These are phyloP conservation scores for Calonectria montana DNA, from an alignment of 2,329 filamentous ascomycete genomes.

Conservation along the genomic window DNA sequence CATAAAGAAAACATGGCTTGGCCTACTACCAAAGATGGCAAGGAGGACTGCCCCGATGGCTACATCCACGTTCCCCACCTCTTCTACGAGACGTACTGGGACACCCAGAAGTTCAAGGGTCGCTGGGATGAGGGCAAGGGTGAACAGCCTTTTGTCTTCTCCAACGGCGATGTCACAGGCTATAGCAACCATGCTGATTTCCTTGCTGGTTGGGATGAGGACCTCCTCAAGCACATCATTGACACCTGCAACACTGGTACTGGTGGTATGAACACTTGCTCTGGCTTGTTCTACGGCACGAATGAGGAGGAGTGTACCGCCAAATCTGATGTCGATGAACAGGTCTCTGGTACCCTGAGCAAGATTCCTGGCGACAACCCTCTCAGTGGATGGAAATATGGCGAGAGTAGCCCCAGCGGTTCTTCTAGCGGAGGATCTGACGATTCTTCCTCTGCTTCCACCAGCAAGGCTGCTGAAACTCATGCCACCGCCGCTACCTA, in stretches of 20 bases:
- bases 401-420: slow-evolving; percentile 40
- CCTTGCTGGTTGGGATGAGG: slow-evolving; percentile 77
- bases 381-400: slow-evolving; percentile 63
- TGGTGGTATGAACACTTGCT: slow-evolving; percentile 71
- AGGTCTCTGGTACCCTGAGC: slow-evolving; percentile 55
- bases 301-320: slow-evolving; percentile 66
- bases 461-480: slow-evolving; percentile 8
- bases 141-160: slow-evolving; percentile 73
- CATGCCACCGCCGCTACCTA: not conserved
- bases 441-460: slow-evolving; percentile 3
- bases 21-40: slow-evolving; percentile 62
- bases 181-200: slow-evolving; percentile 80
- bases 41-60: slow-evolving; percentile 65
- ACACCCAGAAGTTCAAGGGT: slow-evolving; percentile 63
- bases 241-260: slow-evolving; percentile 72
- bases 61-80: slow-evolving; percentile 67
- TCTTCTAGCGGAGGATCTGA: not conserved
- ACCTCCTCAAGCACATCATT: slow-evolving; percentile 73
- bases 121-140: slow-evolving; percentile 67
- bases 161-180: slow-evolving; percentile 77
- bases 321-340: slow-evolving; percentile 58
- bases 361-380: slow-evolving; percentile 67
- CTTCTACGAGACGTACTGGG: slow-evolving; percentile 71
- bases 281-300: slow-evolving; percentile 64
- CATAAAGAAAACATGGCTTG: slow-evolving; percentile 75